Evolutionary conservation across 768 basidiomycete species (phyloP).

Genomic region (Kwoniella sp.): DNA sequence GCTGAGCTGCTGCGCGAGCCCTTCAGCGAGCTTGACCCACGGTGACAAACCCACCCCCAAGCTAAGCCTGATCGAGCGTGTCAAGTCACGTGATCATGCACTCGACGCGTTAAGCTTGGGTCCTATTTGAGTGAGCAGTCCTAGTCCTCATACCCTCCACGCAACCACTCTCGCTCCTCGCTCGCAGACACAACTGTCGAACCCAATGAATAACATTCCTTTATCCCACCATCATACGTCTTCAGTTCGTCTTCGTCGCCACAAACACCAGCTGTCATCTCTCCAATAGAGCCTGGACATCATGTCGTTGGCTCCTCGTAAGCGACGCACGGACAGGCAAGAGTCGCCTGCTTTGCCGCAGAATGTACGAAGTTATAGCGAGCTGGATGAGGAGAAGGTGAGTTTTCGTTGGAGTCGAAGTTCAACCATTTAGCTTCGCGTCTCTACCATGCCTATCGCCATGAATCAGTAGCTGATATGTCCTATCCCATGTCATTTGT

Average conservation of each 20-base stretch:
- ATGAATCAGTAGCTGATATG: no score
- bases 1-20: no score
- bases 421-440: not conserved
- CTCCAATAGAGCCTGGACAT: not conserved
- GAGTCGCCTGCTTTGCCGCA: slow-evolving; percentile 15
- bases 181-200: no score
- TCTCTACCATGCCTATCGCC: no score
- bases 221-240: no score
- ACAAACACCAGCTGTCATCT: slow-evolving; percentile 5
- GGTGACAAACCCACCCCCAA: no score
- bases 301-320: slow-evolving; percentile 28
- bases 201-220: not conserved
- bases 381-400: slow-evolving; percentile 28
- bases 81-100: no score
- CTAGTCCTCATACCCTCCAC: slow-evolving; percentile 13
- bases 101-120: slow-evolving; percentile 10
- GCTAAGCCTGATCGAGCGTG: no score
- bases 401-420: slow-evolving; percentile 17
- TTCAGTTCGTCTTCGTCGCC: not conserved
- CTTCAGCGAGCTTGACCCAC: no score
- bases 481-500: no score
- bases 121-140: no score
- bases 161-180: slow-evolving; percentile 11
- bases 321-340: slow-evolving; percentile 14
- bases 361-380: slow-evolving; percentile 8